Conservation (phyloP, 768 basidiomycete species). For the Tricholoma bakamatsutake region DNA sequence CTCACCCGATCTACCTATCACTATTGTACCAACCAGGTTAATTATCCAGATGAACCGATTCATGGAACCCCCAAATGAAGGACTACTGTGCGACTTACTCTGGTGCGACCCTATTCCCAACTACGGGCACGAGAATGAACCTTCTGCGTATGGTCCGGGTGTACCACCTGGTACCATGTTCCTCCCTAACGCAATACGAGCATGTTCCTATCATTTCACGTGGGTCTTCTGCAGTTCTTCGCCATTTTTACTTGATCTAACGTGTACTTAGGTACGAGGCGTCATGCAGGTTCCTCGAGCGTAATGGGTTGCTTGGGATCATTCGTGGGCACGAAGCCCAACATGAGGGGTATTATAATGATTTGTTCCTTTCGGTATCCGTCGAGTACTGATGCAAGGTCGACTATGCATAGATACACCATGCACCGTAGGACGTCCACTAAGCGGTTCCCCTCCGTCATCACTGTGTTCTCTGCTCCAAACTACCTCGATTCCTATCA, state of each 20-base stretch:
- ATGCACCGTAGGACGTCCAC: conserved; percentile 96
- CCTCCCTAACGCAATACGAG: conserved; percentile 78
- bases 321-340: conserved; percentile 98
- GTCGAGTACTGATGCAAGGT: background rate
- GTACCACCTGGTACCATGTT: conserved; percentile 57
- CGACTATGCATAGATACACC: conserved; percentile 50
- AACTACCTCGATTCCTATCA: conserved; percentile 96
- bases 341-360: conserved; percentile 71
- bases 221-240: conserved; percentile 31
- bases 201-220: conserved; percentile 93
- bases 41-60: conserved; percentile 78
- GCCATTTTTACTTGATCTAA: conserved; percentile 22
- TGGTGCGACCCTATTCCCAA: conserved; percentile 94
- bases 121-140: conserved; percentile 78
- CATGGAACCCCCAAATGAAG: conserved; percentile 87
- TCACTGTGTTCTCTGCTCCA: conserved; percentile 98
- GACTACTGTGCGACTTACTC: conserved; percentile 88
- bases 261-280: conserved; percentile 57
- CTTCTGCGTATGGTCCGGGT: conserved; percentile 40
- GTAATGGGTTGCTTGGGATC: conserved; percentile 86
- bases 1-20: background rate
- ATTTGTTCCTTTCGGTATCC: background rate
- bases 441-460: conserved; percentile 93
- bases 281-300: conserved; percentile 88
- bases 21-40: conserved; percentile 6